Conservation (phyloP, 306 rosid species). For the Vigna reflexopilosa region DNA sequence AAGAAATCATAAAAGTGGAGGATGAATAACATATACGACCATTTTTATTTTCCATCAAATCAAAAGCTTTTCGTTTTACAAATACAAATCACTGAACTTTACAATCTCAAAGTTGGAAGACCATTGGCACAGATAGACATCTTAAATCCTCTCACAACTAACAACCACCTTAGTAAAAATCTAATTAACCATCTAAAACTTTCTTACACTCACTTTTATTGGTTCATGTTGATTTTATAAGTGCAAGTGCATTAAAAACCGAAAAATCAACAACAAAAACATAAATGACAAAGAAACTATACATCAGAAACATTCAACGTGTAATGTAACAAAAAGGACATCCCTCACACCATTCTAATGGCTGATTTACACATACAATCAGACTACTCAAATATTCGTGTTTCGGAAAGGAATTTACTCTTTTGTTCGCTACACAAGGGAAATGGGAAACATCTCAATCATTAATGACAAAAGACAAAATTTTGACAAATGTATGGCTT, state of each 20-base stretch:
- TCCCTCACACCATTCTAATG: no score
- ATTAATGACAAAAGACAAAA: neutral
- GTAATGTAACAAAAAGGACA: no score
- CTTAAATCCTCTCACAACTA: no score
- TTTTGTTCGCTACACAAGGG: neutral
- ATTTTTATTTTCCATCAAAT: no score
- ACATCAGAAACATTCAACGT: no score
- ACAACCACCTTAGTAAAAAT: neutral
- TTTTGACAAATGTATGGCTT: neutral
- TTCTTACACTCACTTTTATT: neutral
- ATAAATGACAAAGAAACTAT: neutral
- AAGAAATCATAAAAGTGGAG: no score
- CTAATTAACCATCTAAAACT: neutral
- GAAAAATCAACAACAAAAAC: neutral
- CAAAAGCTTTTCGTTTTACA: no score
- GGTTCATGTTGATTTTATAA: neutral
- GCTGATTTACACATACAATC: no score
- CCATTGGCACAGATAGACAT: no score
- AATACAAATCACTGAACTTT: no score
- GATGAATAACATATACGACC: no score
- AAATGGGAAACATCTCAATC: neutral
- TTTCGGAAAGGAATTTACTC: neutral
- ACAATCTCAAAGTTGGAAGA: no score
- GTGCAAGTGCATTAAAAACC: conserved; percentile 1
- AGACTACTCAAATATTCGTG: conserved; percentile 1